Conservation (phyloP, 2,329 filamentous ascomycete genomes). For the Pseudogymnoascus sp. region DNA sequence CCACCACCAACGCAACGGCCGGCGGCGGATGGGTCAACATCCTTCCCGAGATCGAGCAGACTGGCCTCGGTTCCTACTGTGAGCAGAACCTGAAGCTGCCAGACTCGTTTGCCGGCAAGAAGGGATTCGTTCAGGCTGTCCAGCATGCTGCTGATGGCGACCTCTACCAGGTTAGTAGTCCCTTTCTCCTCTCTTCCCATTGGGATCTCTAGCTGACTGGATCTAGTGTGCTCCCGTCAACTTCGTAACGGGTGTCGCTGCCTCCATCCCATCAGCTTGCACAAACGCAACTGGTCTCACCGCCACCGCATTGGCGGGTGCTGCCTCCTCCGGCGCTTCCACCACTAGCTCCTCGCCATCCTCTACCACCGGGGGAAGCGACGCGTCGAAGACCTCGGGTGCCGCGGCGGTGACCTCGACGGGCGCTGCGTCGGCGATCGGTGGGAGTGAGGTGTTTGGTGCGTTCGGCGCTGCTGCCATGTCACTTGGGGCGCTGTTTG, state of each 20-base stretch:
- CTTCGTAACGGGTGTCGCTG: conserved; percentile 40
- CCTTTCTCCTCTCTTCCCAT: neutral
- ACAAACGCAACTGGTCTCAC: conserved; percentile 33
- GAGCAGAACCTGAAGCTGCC: conserved; percentile 41
- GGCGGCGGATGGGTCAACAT: conserved; percentile 43
- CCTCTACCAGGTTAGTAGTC: conserved; percentile 43
- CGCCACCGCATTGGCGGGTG: neutral
- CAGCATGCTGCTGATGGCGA: conserved; percentile 45
- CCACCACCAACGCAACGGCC: conserved; percentile 42
- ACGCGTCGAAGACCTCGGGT: neutral
- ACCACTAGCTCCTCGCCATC: neutral
- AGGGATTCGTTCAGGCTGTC: conserved; percentile 45
- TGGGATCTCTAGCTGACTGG: neutral
- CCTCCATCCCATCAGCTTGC: conserved; percentile 27
- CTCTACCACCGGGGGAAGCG: neutral
- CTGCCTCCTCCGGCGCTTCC: neutral
- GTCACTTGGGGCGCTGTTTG: neutral
- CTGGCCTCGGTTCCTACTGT: conserved; percentile 46
- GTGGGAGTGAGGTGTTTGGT: neutral
- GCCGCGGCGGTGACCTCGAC: neutral
- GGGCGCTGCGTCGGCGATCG: neutral
- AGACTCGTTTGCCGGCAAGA: conserved; percentile 41
- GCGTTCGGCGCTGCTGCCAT: neutral
- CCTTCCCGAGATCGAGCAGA: conserved; percentile 46
- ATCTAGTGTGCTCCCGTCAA: conserved; percentile 46